These are phyloP conservation scores for Dipodascus geniculatus DNA, from an alignment of 805 yeast genomes.

Conservation along the genomic window DNA sequence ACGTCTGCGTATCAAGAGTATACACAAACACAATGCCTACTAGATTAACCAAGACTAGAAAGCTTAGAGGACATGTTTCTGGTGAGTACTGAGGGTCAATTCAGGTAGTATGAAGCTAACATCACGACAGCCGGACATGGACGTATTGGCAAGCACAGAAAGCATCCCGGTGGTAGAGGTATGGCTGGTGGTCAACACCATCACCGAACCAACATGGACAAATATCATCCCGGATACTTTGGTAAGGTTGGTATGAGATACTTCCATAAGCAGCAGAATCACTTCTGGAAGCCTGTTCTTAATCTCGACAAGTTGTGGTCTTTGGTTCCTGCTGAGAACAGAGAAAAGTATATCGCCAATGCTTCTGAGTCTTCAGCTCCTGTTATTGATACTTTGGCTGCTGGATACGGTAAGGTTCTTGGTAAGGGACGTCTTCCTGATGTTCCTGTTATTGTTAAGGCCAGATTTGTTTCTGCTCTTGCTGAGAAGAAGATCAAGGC, in stretches of 20 bases:
- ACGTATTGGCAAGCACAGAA: constrained; percentile 99
- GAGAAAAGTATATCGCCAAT: constrained; percentile 82
- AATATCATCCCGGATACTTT: constrained; percentile 99
- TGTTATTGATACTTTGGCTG: constrained; percentile 97
- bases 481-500: constrained; percentile 99
- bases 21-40: constrained; percentile 62
- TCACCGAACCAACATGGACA: constrained; percentile 99
- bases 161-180: constrained; percentile 99
- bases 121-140: constrained; percentile 90
- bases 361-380: constrained; percentile 88
- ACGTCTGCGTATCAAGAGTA: too few relatives aligned
- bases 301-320: constrained; percentile 99
- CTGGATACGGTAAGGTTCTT: constrained; percentile 99
- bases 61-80: constrained; percentile 99
- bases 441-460: constrained; percentile 98
- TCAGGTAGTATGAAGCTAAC: neutral
- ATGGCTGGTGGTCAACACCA: constrained; percentile 99
- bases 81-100: constrained; percentile 45
- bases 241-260: constrained; percentile 99
- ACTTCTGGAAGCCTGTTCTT: constrained; percentile 95
- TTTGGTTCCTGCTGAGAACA: constrained; percentile 84
- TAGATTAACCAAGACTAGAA: constrained; percentile 98
- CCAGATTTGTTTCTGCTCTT: constrained; percentile 96
- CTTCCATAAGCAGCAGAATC: constrained; percentile 92
- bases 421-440: constrained; percentile 98